Evolutionary conservation across 2,329 filamentous ascomycete genomes (phyloP).

Genomic region (Diplodia sapinea): DNA sequence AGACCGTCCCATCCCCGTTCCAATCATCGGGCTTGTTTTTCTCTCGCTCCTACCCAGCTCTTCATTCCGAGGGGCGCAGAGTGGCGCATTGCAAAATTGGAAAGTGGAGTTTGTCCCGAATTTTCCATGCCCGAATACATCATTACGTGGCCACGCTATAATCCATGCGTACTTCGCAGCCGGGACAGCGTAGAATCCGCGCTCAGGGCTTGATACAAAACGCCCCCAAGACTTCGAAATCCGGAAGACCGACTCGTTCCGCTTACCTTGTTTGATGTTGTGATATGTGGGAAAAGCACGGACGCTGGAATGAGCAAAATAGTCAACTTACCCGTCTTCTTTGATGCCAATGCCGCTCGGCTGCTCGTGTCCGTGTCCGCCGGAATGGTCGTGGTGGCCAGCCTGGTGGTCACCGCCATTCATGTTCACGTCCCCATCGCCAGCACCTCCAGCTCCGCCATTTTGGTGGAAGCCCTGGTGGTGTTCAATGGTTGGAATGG

Average conservation of each 20-base stretch:
- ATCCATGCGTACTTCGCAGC: background rate
- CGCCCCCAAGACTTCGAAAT: background rate
- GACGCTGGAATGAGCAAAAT: background rate
- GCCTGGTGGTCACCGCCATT: conserved; percentile 41
- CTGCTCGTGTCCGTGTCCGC: conserved; percentile 50
- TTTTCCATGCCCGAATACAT: conserved; percentile 4
- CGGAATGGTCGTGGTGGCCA: conserved; percentile 42
- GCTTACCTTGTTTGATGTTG: conserved; percentile 15
- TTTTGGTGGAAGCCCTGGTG: conserved; percentile 10
- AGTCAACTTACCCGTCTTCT: conserved; percentile 81
- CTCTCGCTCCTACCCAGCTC: conserved; percentile 19
- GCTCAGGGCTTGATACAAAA: background rate
- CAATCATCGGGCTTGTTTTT: conserved; percentile 9
- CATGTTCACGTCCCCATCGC: conserved; percentile 41
- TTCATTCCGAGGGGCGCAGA: conserved; percentile 12
- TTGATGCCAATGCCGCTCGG: conserved; percentile 72
- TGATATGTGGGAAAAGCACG: conserved; percentile 5
- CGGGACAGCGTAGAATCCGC: background rate
- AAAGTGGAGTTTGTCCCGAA: background rate
- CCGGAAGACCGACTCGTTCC: conserved; percentile 29
- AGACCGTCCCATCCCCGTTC: conserved; percentile 14
- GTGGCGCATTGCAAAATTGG: background rate
- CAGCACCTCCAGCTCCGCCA: conserved; percentile 6
- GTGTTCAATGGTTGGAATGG: conserved; percentile 33
- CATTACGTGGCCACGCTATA: background rate